Evolutionary conservation across 2,329 filamentous ascomycete genomes (phyloP), one percentile per base, ranked within the genome.

Genomic region (Podosphaera xanthii): DNA sequence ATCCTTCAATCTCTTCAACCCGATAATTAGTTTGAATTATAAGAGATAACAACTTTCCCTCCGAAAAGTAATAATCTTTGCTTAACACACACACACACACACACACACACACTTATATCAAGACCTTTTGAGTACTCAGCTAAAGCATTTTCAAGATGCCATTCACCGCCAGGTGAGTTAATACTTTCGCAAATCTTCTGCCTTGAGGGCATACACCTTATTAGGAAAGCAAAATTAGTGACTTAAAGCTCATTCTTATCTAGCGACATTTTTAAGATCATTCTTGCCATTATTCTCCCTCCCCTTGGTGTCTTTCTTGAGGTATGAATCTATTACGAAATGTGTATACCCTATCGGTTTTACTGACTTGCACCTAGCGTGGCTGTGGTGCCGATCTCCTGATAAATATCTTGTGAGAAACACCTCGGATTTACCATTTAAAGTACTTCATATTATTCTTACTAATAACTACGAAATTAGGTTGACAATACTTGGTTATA

Each of bases 271-370:
- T 82, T 82, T 80, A 86, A 86, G 76, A 84, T 86, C 77, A 79
- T 94, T 74, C 79, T 94, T 75, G 89, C 89, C 77, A 77, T 95
- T 77, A 76, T 95, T 75, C 81, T 95, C 64, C 89, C 89, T 60
- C 89, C 89, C 70, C 75, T 95, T 59, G 89, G 89, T 76, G 89
- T 95, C 71, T 92, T 94, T 80, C 86, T 95, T 66, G 89, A 95
- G 64, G 63, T 63, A 62, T 58, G 60, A 31, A 33, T 30, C 12
- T 2, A 12, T 40, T 7, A n/a, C 34, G 2, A 8, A 4, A 55
- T 33, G 22, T 22, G 22, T 8, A 33, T 40, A 33, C 36, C 22
- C 36, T 38, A 55, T n/a, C 8, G 10, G 12, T 36, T n/a, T 33
- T 38, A 57, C 59, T 64, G 57, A 64, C 58, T 49, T n/a, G 12